Evolutionary conservation across 306 rosid species (phyloP), one percentile per base, ranked within the genome.

Genomic region (Castanospermum australe): DNA sequence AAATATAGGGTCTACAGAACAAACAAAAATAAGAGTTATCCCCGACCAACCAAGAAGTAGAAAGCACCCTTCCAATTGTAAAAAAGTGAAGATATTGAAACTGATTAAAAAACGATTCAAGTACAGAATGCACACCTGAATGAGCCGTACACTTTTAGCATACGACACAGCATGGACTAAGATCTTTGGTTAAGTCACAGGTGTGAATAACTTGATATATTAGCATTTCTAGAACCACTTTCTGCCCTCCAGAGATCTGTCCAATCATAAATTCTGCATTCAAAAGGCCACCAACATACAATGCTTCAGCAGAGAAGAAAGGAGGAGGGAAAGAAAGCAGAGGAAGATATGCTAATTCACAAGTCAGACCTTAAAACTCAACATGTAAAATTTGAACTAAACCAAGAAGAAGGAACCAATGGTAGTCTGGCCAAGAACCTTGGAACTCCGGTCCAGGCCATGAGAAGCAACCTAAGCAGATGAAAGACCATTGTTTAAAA

Each of bases 361-460:
- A n/a, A 51, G 71, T 67, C 85, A 77, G 70, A 64, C 89, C 85
- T 78, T 67, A 42, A 30, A 55, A 30, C 55, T 69, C 50, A 77
- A 73, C 81, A 68, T 25, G 57, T 21, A 73, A 20, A 82, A 62
- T 48, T 81, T 51, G 84, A 83, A 79, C 88, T 87, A 95, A 84
- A 89, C 89, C 90, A 88, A 73, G 92, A 93, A 96, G 86, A 91
- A 72, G 67, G 98, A 81, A 56, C 93, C 96, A 32, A 89, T 91
- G n/a, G 97, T 93, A 60, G 99, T 96, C 88, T 85, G 93, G 66
- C 98, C 94, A 71, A 96, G 99, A 83, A 96, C 99, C 90, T 87
- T 93, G 55, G 99, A 89, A 87, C 93, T 96, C 79, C 88, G 94
- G 82, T 96, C 99, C 55, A 93, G 93, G 75, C 99, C 99, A 81